Evolutionary conservation across 2,329 filamentous ascomycete genomes (phyloP).

Genomic region (Pochonia chlamydosporia): DNA sequence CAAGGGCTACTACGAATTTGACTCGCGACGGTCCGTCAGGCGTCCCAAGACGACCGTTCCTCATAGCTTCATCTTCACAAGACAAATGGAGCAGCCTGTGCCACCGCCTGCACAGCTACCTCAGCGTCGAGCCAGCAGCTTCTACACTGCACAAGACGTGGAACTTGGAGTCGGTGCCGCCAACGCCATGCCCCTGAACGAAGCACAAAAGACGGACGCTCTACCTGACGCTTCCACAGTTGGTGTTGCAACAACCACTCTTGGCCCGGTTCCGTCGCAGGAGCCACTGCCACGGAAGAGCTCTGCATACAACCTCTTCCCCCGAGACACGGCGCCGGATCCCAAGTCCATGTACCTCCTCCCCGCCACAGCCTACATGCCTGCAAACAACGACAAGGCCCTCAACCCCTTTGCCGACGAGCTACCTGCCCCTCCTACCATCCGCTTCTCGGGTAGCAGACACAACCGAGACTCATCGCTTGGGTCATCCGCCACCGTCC

Average conservation of each 20-base stretch:
- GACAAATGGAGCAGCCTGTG: conserved; percentile 16
- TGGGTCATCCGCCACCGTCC: conserved; percentile 61
- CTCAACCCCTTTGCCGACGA: conserved; percentile 5
- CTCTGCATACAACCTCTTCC: conserved; percentile 13
- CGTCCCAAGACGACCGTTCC: conserved; percentile 6
- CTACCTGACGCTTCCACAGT: neutral
- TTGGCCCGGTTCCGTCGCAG: neutral
- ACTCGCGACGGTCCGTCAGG: conserved; percentile 29
- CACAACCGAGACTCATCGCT: conserved; percentile 56
- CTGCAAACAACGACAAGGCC: conserved; percentile 2
- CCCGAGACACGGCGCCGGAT: conserved; percentile 4
- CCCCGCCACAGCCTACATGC: conserved; percentile 21
- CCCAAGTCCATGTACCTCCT: conserved; percentile 30
- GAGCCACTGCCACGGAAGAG: neutral
- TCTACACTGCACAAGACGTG: neutral
- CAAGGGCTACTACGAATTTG: conserved; percentile 35
- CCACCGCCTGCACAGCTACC: conserved; percentile 3
- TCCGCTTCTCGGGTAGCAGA: conserved; percentile 28
- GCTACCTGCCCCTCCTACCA: conserved; percentile 36
- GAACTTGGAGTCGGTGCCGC: neutral
- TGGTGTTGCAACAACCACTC: neutral
- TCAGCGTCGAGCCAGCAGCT: neutral
- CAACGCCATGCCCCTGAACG: no score
- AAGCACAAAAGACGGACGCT: neutral
- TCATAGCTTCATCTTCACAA: conserved; percentile 12